Percentiles rank a stretch among this genome's conserved stretches.
Conservation (phyloP, 805 yeast genomes). For the Saturnispora silvae region DNA sequence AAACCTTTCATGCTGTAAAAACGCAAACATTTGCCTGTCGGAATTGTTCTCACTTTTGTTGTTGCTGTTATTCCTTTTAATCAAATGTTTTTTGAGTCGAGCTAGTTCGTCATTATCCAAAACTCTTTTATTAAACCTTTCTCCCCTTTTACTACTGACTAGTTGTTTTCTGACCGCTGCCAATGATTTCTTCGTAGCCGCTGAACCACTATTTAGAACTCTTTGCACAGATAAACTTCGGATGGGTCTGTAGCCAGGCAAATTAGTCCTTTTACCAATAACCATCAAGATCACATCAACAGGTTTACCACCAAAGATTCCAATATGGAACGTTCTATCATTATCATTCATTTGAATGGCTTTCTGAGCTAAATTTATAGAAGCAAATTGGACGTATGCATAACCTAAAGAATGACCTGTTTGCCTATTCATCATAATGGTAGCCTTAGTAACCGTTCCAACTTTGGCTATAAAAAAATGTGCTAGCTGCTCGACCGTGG, state of each 20-base stretch:
- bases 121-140: not conserved
- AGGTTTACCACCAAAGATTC: not conserved
- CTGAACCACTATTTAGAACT: no score
- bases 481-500: conserved; percentile 73
- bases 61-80: no score
- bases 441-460: conserved; percentile 71
- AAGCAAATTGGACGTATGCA: conserved; percentile 80
- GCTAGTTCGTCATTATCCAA: no score
- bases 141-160: not conserved
- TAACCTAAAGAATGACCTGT: conserved; percentile 82
- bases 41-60: no score
- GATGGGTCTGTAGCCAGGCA: conserved; percentile 51
- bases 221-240: no score
- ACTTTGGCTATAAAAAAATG: conserved; percentile 50
- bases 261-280: conserved; percentile 66
- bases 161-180: no score
- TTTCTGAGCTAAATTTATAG: conserved; percentile 46
- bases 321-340: conserved; percentile 42
- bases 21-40: no score
- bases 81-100: no score
- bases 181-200: no score
- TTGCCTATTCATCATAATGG: conserved; percentile 59
- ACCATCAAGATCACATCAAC: conserved; percentile 40
- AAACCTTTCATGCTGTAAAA: no score
- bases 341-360: conserved; percentile 59